Conservation (phyloP, 2,329 filamentous ascomycete species). For the Fusarium globosum region DNA sequence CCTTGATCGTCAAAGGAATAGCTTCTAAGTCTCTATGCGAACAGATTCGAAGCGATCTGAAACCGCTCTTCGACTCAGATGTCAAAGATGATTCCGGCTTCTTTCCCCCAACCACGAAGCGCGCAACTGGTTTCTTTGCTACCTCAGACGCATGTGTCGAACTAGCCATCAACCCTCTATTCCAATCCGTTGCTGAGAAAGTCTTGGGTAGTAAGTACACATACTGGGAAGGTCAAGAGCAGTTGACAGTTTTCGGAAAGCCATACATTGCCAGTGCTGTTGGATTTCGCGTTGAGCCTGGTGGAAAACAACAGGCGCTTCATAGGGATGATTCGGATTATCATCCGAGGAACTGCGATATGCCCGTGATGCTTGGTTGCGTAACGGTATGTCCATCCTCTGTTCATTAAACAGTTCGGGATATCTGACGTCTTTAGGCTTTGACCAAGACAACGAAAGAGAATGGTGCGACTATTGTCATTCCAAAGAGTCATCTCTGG, state of each 20-base stretch:
- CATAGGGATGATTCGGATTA: background rate
- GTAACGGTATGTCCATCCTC: background rate
- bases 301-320: background rate
- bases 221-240: background rate
- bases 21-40: background rate
- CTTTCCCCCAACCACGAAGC: background rate
- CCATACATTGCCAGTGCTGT: background rate
- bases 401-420: fast-evolving
- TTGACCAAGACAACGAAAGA: fast-evolving
- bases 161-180: fast-evolving
- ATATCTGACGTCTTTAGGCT: background rate
- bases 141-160: background rate
- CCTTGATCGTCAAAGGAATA: background rate
- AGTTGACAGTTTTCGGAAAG: background rate
- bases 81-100: background rate
- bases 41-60: fast-evolving
- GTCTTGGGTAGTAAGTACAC: background rate
- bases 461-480: fast-evolving
- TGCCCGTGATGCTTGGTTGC: background rate
- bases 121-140: background rate
- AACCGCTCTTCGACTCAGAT: background rate
- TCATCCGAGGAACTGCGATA: background rate
- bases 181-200: fast-evolving
- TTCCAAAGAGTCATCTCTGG: background rate
- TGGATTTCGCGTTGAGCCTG: background rate